phyloP scores from a whole-genome alignment of 1,284 basidiomycete species.

The Microbotryomycetes sp. region DNA sequence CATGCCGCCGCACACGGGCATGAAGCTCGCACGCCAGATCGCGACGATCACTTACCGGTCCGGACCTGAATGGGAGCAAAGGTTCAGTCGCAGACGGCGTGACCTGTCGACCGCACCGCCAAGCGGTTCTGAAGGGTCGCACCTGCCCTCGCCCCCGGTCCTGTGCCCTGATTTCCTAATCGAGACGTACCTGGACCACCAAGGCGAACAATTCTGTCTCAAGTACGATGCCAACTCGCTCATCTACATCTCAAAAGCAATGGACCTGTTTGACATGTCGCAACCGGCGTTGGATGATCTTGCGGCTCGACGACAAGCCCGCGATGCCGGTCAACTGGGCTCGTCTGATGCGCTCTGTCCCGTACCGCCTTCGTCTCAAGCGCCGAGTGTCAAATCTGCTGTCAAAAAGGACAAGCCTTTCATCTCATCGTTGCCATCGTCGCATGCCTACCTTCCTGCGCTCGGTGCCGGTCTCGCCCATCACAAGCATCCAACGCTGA shows the following conservation, averaged over 20 bases:
- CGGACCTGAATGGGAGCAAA: constrained; percentile 96
- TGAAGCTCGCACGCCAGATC: constrained; percentile 98
- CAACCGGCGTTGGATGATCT: constrained; percentile 65
- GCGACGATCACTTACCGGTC: constrained; percentile 99
- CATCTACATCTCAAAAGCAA: constrained; percentile 97
- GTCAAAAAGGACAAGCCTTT: constrained; percentile 47
- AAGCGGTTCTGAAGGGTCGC: constrained; percentile 37
- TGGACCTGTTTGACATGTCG: constrained; percentile 98
- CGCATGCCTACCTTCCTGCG: constrained; percentile 62
- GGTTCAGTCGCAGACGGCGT: constrained; percentile 76
- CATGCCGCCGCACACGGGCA: constrained; percentile 91
- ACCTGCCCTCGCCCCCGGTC: constrained; percentile 41
- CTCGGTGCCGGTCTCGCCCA: constrained; percentile 76
- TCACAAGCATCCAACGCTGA: constrained; percentile 70
- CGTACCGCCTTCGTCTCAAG: constrained; percentile 1
- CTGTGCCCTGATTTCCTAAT: constrained; percentile 97
- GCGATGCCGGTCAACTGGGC: constrained; percentile 27
- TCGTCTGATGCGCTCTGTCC: constrained; percentile 16
- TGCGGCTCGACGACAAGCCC: constrained; percentile 24
- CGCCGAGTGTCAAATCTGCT: constrained; percentile 40
- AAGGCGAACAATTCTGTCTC: constrained; percentile 79
- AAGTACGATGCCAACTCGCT: constrained; percentile 99
- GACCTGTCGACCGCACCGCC: constrained; percentile 25
- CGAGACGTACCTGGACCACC: constrained; percentile 97
- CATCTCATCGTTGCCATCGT: constrained; percentile 50